Percentiles rank a stretch among this genome's conserved stretches.
Evolutionary conservation across 352 stramenopile genomes (phyloP).

Genomic region (Globisporangium polare): DNA sequence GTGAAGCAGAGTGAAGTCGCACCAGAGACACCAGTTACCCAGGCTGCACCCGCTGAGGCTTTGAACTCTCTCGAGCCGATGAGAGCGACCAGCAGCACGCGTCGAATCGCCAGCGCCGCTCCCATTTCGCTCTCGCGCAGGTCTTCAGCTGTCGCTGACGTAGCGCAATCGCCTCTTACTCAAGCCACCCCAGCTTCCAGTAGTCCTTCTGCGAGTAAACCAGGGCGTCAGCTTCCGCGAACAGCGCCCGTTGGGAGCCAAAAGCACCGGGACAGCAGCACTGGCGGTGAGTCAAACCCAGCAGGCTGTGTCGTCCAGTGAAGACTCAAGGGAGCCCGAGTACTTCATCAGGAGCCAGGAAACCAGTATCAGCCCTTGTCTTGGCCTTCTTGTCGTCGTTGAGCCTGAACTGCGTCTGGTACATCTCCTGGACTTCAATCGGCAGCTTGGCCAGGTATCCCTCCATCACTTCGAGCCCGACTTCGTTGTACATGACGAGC

Average conservation of each 20-base stretch:
- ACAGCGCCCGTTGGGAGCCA: background rate
- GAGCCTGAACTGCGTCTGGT: constrained; percentile 6
- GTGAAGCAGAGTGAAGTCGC: background rate
- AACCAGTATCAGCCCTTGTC: constrained; percentile 8
- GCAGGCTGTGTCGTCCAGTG: constrained; percentile 9
- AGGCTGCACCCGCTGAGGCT: background rate
- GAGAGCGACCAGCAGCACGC: background rate
- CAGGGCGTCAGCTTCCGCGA: background rate
- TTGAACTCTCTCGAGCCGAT: background rate
- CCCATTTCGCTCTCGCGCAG: background rate
- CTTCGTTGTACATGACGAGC: constrained; percentile 27
- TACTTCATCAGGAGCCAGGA: background rate
- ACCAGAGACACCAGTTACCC: background rate
- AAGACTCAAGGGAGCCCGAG: background rate
- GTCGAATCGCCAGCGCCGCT: background rate
- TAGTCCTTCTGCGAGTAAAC: background rate
- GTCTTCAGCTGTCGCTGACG: background rate
- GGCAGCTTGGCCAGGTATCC: constrained; percentile 3
- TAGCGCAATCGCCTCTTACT: background rate
- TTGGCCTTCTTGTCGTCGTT: background rate
- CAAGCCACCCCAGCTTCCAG: background rate
- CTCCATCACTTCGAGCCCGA: constrained; percentile 25
- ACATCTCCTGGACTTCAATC: background rate
- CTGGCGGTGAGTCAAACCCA: constrained; percentile 16
- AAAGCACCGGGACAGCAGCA: constrained; percentile 5